Conservation (phyloP, 257 asterid species). For the Sherardia arvensis region DNA sequence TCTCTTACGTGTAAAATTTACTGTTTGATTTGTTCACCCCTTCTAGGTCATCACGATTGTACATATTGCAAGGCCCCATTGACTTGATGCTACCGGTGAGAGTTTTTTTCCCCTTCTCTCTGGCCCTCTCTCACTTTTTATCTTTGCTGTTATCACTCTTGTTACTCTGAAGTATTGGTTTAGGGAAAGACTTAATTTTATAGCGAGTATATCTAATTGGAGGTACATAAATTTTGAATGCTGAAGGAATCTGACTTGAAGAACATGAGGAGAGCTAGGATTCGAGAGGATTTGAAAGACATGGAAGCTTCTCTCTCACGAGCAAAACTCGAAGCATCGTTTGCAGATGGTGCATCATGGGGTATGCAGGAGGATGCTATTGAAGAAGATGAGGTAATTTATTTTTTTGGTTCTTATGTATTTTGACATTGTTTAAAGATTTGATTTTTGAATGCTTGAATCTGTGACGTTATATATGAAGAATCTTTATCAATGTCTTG, state of each 20-base stretch:
- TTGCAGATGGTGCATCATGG: slow-evolving; percentile 95
- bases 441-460: too few relatives aligned
- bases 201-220: not conserved
- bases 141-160: not conserved
- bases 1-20: not conserved
- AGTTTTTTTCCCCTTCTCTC: not conserved
- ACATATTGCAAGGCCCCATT: slow-evolving; percentile 84
- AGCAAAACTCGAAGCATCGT: slow-evolving; percentile 82
- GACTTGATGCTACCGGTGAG: slow-evolving; percentile 92
- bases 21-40: slow-evolving; percentile 9
- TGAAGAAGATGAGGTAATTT: slow-evolving; percentile 75
- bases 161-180: not conserved
- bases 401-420: not conserved
- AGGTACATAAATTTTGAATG: slow-evolving; percentile 7
- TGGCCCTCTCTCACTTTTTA: not conserved
- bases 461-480: not conserved
- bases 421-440: too few relatives aligned
- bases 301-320: slow-evolving; percentile 91
- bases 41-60: slow-evolving; percentile 81
- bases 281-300: slow-evolving; percentile 60
- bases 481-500: not conserved
- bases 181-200: not conserved
- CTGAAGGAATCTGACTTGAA: slow-evolving; percentile 82
- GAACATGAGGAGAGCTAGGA: slow-evolving; percentile 50
- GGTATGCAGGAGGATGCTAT: slow-evolving; percentile 96